Evolutionary conservation across 2,329 filamentous ascomycete species (phyloP), one percentile per base, ranked within the genome.

Genomic region (Plectosphaerella sp.): DNA sequence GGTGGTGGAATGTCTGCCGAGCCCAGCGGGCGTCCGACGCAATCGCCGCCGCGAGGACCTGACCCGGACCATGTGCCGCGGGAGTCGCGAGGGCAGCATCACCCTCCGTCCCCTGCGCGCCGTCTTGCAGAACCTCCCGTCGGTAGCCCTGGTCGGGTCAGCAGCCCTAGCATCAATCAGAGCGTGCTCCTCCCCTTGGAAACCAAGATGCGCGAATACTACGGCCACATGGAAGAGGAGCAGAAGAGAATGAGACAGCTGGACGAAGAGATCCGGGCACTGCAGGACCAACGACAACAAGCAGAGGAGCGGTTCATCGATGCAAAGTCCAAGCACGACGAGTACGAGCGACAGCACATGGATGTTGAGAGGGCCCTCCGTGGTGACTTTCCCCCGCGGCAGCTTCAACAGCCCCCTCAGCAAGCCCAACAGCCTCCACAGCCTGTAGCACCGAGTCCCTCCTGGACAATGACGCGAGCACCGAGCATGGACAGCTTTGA

Each of bases 121-220:
- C 22, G 52, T 53, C 36, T 48, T 58, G 5, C n/a, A 12, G 41
- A 43, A 12, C 16, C 41, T 20, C 57, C 58, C 5, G 59, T 59
- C 39, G 53, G 52, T 18, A 50, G 59, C 45, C 72, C 76, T 61
- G 65, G 65, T 56, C 72, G 73, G n/a, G 64, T 76, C 52, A 69
- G 73, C 56, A 74, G 70, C 54, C 73, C 73, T 16, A 72, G 67
- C 60, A 68, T 76, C 48, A 60, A 67, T 49, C 66, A 71, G 54
- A 72, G 64, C 57, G 73, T 76, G 52, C 69, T 76, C 35, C 69
- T 72, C 54, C 73, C 73, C 5, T 71, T 76, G 1, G 70, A 74
- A 54, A 65, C 67, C 49, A 76, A 76, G 62, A 69, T 75, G 42
- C 62, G 64, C 47, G 72, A 76, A 65, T 76, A 76, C 62, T 62